Base-by-base conservation (phyloP, 495 filamentous ascomycete genomes). In the Aspergillus bridgeri region DNA sequence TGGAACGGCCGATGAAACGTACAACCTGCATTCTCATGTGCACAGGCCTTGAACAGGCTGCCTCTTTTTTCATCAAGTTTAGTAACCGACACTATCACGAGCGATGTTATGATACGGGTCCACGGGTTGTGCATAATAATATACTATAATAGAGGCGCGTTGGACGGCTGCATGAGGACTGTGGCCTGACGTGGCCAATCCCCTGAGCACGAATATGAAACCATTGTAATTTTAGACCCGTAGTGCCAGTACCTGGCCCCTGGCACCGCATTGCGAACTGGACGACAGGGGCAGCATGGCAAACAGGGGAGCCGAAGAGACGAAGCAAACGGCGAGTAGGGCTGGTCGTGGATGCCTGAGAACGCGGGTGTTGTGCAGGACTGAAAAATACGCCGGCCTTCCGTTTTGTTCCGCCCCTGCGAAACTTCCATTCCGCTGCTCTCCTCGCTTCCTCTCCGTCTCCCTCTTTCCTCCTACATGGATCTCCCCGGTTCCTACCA, bases 21-120 rank as follows among this genome's bases (percentile, higher is more conserved):
- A 78, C 54, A 72, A 70, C n/a, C 63, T 83, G 22, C 75, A 81
- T 62, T 69, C 66, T 8, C 80, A 81, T 61, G 59, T 79, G 42
- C 59, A 55, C 48, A 64, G 24, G 50, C 33, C 33, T 15, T 38
- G 33, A 38, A 38, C 33, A 9, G 61, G 51, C 27, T 54, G 53
- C 55, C 15, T 18, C 9, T 48, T 42, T 38, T n/a, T 9, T n/a
- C n/a, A 42, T 43, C 38, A 11, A 21, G 51, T 42, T 6, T 23
- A 48, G 6, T 20, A 19, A 29, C 17, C 45, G 15, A 2, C 33
- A 33, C 29, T 33, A 15, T 38, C 33, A 38, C 5, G 33, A 38
- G 33, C 33, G 33, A 38, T 38, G 33, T 38, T 38, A 8, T 15
- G 13, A 38, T 38, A 15, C 33, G 33, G 33, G 9, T 38, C 5